Base-by-base conservation (phyloP, 1,139 yeast genomes). In the Kodamaea plutei region DNA sequence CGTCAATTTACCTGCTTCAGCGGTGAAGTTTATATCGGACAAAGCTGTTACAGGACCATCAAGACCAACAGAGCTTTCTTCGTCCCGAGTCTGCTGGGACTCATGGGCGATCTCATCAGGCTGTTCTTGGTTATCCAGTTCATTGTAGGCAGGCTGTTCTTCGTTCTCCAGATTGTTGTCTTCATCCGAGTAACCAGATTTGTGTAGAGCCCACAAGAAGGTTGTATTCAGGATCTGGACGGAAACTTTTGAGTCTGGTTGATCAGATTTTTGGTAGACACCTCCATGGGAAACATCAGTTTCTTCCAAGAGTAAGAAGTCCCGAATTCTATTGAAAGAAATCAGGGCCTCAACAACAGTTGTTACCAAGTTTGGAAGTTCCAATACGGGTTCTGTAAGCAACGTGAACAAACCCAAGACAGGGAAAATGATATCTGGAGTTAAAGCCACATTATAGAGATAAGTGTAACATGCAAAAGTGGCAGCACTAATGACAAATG, bases 371-470 rank as follows among this genome's bases (percentile, higher is more conserved):
- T 48, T 37, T 4, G 72, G 71, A 31, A 65, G 48, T 33, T 51
- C 38, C 31, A 58, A 44, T 31, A 64, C 53, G 8, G 69, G 69
- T 18, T 53, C 61, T 4, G 64, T 48, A 29, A 65, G 49, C 31
- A 60, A 43, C 18, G 52, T 59, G 39, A 65, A 63, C 25, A 65
- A 47, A 2, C 67, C 49, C 39, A 64, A 52, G 1, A 68, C 62
- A 7, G 72, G 71, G 45, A 64, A 64, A 8, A 62, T 50, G 25
- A 61, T 54, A 7, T 59, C 56, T 2, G 72, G 69, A 4, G 63
- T 54, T 31, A 65, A 52, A 0, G 58, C 50, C 6, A 44, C 39
- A 6, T 45, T 43, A 26, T 54, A 48, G 25, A 55, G 30, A 24
- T 42, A 35, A 2, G 59, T 50, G 40, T 52, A 63, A 2, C 53